phyloP scores from a whole-genome alignment of 495 filamentous ascomycete species.

The Chaetomium cochliodes region DNA sequence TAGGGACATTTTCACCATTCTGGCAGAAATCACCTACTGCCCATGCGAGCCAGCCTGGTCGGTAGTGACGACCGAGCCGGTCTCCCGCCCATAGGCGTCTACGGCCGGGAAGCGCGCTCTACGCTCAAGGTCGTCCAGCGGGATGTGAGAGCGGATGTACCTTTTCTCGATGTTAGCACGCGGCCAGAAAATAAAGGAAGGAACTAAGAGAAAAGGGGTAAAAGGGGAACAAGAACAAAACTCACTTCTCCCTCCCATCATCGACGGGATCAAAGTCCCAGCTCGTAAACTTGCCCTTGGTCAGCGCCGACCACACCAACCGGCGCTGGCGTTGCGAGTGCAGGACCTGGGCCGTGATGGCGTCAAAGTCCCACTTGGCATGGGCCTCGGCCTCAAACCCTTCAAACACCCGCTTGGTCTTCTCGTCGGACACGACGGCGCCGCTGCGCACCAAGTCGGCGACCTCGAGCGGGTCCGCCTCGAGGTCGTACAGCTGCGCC shows the following conservation, averaged over 20 bases:
- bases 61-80: constrained; percentile 35
- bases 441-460: constrained; percentile 59
- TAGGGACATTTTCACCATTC: not conserved
- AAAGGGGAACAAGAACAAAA: not conserved
- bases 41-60: constrained; percentile 51
- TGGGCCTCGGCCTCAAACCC: constrained; percentile 65
- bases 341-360: constrained; percentile 67
- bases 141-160: constrained; percentile 67
- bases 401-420: constrained; percentile 49
- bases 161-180: constrained; percentile 30
- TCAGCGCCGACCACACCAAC: constrained; percentile 72
- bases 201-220: not conserved
- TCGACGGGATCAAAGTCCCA: constrained; percentile 80
- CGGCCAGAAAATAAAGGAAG: no score
- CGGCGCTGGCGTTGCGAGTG: constrained; percentile 67
- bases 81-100: constrained; percentile 55
- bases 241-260: constrained; percentile 69
- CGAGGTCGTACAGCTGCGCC: constrained; percentile 74
- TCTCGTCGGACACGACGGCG: constrained; percentile 40
- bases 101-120: constrained; percentile 64
- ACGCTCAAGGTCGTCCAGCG: constrained; percentile 67
- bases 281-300: constrained; percentile 61
- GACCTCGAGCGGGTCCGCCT: constrained; percentile 69
- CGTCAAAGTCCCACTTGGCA: constrained; percentile 69
- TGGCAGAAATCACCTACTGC: constrained; percentile 31